These are phyloP conservation scores for Aspergillus oerlinghausenensis DNA, from an alignment of 2,329 filamentous ascomycete genomes.

Conservation along the genomic window DNA sequence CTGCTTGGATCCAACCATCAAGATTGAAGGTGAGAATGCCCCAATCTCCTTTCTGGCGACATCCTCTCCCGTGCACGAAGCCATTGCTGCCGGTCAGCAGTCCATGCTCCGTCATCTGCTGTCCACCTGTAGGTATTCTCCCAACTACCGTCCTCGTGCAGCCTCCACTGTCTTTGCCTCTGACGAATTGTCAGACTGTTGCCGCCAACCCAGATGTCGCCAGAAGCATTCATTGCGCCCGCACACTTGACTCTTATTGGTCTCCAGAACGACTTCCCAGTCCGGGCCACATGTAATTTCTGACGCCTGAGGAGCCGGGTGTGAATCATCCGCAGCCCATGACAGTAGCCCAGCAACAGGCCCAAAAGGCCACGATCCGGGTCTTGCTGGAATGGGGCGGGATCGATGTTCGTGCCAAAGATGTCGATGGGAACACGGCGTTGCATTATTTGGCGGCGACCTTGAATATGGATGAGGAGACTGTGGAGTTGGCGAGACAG, in stretches of 20 bases:
- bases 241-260: slow-evolving; percentile 1
- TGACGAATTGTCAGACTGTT: background rate
- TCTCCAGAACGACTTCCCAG: slow-evolving; percentile 3
- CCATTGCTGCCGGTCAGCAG: slow-evolving; percentile 4
- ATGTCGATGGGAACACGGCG: too few species aligned
- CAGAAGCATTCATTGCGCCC: slow-evolving; percentile 2
- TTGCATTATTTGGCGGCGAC: slow-evolving; percentile 7
- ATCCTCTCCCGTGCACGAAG: slow-evolving; percentile 11
- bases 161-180: slow-evolving; percentile 7
- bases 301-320: background rate
- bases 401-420: too few species aligned
- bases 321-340: background rate
- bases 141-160: slow-evolving; percentile 8
- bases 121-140: slow-evolving; percentile 6
- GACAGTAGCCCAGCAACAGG: slow-evolving; percentile 5
- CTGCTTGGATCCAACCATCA: too few species aligned
- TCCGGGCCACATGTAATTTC: background rate
- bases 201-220: background rate
- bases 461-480: slow-evolving; percentile 3
- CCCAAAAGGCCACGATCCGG: slow-evolving; percentile 6
- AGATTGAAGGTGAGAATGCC: too few species aligned
- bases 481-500: background rate
- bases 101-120: slow-evolving; percentile 9
- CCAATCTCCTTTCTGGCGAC: too few species aligned
- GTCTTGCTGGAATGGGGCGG: too few species aligned